Evolutionary conservation across 1,284 basidiomycete genomes (phyloP), one percentile per base, ranked within the genome.

Genomic region (Cryptococcus deneoformans): DNA sequence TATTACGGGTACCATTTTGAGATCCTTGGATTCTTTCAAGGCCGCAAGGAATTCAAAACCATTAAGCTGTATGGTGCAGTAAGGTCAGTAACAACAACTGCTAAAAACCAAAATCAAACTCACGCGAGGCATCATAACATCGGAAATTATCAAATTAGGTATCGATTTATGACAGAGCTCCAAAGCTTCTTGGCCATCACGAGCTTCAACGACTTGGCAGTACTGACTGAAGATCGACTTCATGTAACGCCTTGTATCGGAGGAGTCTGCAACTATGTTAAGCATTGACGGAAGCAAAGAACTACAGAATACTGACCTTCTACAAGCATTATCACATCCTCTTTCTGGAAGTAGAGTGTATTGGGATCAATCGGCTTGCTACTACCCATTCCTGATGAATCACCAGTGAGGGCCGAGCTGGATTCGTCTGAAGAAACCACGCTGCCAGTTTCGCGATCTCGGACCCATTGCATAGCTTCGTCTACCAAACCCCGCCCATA

Each of bases 51-150:
- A 54, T 8, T 66, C 72, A 49, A 67, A 69, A 1, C 74, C 74
- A 46, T 69, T 67, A 10, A 72, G 56, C 69, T 72, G 48, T 11
- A 24, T 4, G 8, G 36, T 58, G 29, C 58, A 54, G 52, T 1
- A 38, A 24, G n/a, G 10, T 24, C 38, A 14, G 11, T 12, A 8
- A 20, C 20, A 20, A 37, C 16, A 12, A 11, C 29, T 12, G 29
- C 29, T 29, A n/a, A 29, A 29, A 29, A 29, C 29, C 29, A 6
- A 29, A 44, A 24, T 43, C 24, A n/a, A 36, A 58, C 67, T 61
- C 51, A 73, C 65, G 35, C 66, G 63, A 2, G 78, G 78, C 77
- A 80, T 78, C 72, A 78, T 77, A 6, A 79, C 73, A 54, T 81
- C 80, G 1, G 75, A 72, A 9, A 80, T 64, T 54, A 80, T 73